Evolutionary conservation across 2,329 filamentous ascomycete genomes (phyloP), one percentile per base, ranked within the genome.

Genomic region (Spiromastix sp.): DNA sequence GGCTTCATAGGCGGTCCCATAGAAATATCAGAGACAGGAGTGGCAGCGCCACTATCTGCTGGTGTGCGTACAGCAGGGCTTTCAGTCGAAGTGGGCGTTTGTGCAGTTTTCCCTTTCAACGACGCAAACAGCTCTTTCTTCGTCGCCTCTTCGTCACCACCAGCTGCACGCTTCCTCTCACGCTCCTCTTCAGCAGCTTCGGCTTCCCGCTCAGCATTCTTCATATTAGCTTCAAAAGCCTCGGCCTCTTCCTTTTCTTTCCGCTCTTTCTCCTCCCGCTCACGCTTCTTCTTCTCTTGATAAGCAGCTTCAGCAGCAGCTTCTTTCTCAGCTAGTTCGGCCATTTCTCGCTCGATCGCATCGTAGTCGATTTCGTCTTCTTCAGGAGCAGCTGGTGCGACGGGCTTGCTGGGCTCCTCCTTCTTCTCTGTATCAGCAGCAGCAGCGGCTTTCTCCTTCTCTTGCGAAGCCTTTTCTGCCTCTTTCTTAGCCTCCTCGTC

Each of bases 201-300:
- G 8, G 64, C 65, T 47, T 68, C 65, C 16, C 51, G 55, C 46
- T 68, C 65, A 22, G 63, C 58, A 42, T 61, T 55, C 51, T 67
- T 67, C 63, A 68, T 66, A 44, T 61, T 66, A 36, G 56, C 56
- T 37, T 67, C 60, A 18, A 60, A 65, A 32, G 55, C 50, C 24
- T 62, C 62, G 10, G 43, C 56, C 25, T 65, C 64, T 36, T 68
- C 64, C 31, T 60, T 58, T 42, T 65, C 61, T 46, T 65, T 66
- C 42, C 61, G 59, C 17, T 54, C 62, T 22, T 54, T 51, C 42
- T 61, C 64, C 41, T 65, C 64, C 58, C 84, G 84, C 55, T 85
- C 78, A n/a, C 77, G 79, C 50, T 83, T 74, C 60, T 86, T 87
- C 60, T 83, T 81, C 55, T 83, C 79, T 55, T 84, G 51, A 46